These are phyloP conservation scores for Cucurbita pepo DNA, from an alignment of 306 rosid genomes.

Conservation along the genomic window DNA sequence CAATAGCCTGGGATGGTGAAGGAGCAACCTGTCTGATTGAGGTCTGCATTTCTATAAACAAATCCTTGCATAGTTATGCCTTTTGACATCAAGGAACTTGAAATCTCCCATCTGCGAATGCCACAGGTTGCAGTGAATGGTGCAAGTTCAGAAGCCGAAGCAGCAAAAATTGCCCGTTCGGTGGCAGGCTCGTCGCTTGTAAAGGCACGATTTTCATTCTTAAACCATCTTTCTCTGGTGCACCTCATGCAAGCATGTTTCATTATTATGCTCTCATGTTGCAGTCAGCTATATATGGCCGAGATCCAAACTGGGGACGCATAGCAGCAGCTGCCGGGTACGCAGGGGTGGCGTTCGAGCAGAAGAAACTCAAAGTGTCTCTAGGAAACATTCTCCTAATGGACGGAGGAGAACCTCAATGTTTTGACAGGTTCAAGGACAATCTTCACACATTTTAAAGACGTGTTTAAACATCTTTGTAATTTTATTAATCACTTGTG, in stretches of 20 bases:
- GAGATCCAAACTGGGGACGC: conserved; percentile 99
- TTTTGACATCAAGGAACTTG: background rate
- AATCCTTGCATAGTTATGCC: background rate
- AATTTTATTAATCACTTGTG: background rate
- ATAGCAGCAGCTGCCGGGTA: conserved; percentile 88
- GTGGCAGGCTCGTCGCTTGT: conserved; percentile 81
- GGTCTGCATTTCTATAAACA: conserved; percentile 31
- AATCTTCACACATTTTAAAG: background rate
- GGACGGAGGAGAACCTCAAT: conserved; percentile 78
- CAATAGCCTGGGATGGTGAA: conserved; percentile 97
- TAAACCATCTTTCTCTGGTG: background rate
- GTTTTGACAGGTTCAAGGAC: conserved; percentile 46
- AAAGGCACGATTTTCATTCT: conserved; percentile 35
- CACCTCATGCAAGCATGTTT: background rate
- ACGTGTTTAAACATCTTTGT: too few species aligned
- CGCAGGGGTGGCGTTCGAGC: conserved; percentile 66
- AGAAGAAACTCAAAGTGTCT: conserved; percentile 51
- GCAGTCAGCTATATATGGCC: conserved; percentile 81
- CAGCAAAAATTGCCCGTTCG: conserved; percentile 86
- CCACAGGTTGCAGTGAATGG: conserved; percentile 60
- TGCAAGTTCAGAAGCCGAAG: conserved; percentile 61
- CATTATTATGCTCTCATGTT: background rate
- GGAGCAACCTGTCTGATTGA: conserved; percentile 97
- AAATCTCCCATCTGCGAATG: background rate
- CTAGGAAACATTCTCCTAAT: conserved; percentile 72